Percentiles rank a stretch among this genome's conserved stretches.
phyloP scores from a whole-genome alignment of 2,329 filamentous ascomycete species.

The Hypoxylon sp. region DNA sequence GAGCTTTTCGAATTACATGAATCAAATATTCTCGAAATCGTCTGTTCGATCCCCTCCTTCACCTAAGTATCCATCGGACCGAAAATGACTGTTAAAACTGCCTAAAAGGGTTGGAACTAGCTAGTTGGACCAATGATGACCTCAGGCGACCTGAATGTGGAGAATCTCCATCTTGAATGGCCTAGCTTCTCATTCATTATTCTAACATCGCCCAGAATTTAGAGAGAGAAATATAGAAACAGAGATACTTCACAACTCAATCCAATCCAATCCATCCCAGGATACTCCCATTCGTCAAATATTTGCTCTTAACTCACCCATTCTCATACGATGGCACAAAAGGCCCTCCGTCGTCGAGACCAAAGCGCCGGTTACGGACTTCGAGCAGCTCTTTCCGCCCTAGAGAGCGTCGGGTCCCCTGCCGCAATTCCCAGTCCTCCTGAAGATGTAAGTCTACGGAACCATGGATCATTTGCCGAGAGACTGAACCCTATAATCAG shows the following conservation, averaged over 20 bases:
- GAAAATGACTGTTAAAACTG: conserved; percentile 5
- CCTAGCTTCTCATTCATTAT: not conserved
- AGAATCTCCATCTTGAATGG: conserved; percentile 1
- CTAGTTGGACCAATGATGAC: conserved; percentile 1
- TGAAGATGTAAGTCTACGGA: conserved; percentile 42
- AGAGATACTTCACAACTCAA: not conserved
- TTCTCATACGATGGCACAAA: conserved; percentile 32
- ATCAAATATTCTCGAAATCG: not conserved
- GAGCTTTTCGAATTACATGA: not conserved
- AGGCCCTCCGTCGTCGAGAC: conserved; percentile 44
- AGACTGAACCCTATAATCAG: conserved; percentile 3
- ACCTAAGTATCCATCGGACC: not conserved
- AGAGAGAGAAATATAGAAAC: not conserved
- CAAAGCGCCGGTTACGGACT: conserved; percentile 42
- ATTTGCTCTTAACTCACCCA: not conserved
- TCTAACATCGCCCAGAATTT: not conserved
- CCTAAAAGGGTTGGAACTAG: conserved; percentile 1
- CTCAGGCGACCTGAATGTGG: conserved; percentile 5
- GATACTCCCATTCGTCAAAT: not conserved
- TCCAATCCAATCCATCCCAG: not conserved
- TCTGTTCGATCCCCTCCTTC: not conserved
- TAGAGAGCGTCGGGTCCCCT: conserved; percentile 21
- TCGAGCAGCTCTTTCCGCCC: conserved; percentile 42
- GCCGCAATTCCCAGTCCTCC: conserved; percentile 42
- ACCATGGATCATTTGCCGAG: not conserved